Base-by-base conservation (phyloP, 1,284 basidiomycete species). In the Hymenochaete sp. region DNA sequence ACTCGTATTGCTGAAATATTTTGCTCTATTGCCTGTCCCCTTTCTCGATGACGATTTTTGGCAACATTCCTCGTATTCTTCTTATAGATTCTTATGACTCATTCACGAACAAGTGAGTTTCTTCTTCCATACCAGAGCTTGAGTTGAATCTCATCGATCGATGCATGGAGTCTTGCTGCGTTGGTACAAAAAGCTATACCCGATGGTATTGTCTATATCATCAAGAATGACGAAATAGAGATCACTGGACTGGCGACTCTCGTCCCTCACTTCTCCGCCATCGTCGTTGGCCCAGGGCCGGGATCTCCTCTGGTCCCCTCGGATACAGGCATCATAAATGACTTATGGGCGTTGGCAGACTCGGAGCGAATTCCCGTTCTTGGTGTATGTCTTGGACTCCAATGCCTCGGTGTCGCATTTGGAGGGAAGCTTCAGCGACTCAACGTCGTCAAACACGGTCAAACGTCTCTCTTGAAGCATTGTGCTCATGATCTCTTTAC, bases 331-430 rank as follows among this genome's bases (percentile, higher is more conserved):
- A 57, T 86, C 32, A 70, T 86, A 43, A 72, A 66, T 44, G 64
- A 79, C 50, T 61, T 89, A 3, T 88, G 86, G 81, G 73, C 69
- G 33, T 56, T 85, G 18, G 53, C 68, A 7, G 68, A 73, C 13
- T 57, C 63, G 6, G 55, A 70, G 26, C 47, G 85, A 25, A 55
- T 86, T 1, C 90, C 90, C 1, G 73, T 90, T 33, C 84, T 93
- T 50, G 90, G 90, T 2, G 82, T 98, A 3, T 98, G 93, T 58
- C 72, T 98, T 9, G 95, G 95, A 0, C 76, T 93, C 45, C 95
- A 98, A 61, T 93, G 92, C 48, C 72, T 98, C 27, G 87, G 78
- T 0, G 70, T 86, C 6, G 82, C 82, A 42, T 80, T 77, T 53
- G 92, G 91, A 9, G 92, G 79, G 8, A 56, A 60, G 27, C 55